A percentile compares a stretch with the other conserved stretches of the same genome.
phyloP scores from a whole-genome alignment of 352 stramenopile species.

The Phytophthora lateralis region DNA sequence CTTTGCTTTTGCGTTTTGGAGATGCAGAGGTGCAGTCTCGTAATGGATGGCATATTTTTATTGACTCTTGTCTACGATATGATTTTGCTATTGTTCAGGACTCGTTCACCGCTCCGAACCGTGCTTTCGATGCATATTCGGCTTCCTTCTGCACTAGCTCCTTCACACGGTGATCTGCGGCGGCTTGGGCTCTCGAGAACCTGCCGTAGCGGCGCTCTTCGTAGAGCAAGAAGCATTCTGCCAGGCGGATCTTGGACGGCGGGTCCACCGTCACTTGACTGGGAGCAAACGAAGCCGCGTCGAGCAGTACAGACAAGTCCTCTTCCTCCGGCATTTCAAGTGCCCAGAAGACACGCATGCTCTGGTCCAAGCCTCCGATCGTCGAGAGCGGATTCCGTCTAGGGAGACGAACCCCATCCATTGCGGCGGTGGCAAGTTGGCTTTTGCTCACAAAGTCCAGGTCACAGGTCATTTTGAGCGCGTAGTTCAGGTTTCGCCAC shows the following conservation, averaged over 20 bases:
- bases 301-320: constrained; percentile 60
- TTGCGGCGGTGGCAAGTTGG: constrained; percentile 47
- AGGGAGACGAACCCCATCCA: constrained; percentile 60
- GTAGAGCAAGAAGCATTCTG: constrained; percentile 61
- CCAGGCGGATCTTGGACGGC: constrained; percentile 55
- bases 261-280: constrained; percentile 43
- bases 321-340: constrained; percentile 59
- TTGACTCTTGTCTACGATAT: background rate
- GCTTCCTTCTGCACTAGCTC: constrained; percentile 65
- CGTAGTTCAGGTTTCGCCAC: constrained; percentile 71
- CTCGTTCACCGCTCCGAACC: constrained; percentile 39
- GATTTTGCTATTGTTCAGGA: constrained; percentile 13
- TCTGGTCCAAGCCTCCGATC: constrained; percentile 68
- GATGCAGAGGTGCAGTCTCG: constrained; percentile 5
- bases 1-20: background rate
- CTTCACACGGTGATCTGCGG: constrained; percentile 55
- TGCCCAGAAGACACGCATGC: constrained; percentile 59
- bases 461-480: constrained; percentile 70
- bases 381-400: constrained; percentile 78
- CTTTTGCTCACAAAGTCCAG: constrained; percentile 81
- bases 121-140: constrained; percentile 54
- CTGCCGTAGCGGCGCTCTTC: constrained; percentile 59
- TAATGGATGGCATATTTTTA: constrained; percentile 8
- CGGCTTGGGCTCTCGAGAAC: constrained; percentile 36
- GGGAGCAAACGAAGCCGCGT: constrained; percentile 51